A percentile compares a stretch with the other conserved stretches of the same genome.
Conservation (phyloP, 768 basidiomycete species). For the Butyriboletus loyo region DNA sequence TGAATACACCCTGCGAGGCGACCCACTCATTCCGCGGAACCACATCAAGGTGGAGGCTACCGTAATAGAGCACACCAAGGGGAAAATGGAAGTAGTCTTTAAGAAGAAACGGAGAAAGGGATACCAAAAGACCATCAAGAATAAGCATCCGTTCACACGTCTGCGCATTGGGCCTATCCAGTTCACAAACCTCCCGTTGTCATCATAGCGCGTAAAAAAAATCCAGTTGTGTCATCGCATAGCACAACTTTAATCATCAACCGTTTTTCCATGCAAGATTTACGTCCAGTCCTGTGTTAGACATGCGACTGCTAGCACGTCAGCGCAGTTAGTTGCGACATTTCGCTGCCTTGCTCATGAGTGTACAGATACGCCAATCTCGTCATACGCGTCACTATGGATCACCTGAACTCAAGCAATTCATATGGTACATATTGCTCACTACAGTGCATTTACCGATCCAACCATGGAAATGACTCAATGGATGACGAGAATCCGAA, state of each 20-base stretch:
- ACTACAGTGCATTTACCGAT: background rate
- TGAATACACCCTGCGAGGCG: constrained; percentile 87
- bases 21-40: constrained; percentile 62
- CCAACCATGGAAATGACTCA: background rate
- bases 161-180: constrained; percentile 84
- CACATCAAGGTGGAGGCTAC: constrained; percentile 79
- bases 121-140: constrained; percentile 88
- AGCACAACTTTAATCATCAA: constrained; percentile 2
- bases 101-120: constrained; percentile 99
- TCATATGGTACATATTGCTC: background rate
- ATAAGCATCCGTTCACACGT: constrained; percentile 95
- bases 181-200: constrained; percentile 35
- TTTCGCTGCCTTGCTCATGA: background rate
- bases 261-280: background rate
- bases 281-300: background rate
- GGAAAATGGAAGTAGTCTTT: constrained; percentile 84
- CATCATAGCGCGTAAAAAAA: constrained; percentile 17
- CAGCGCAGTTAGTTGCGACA: background rate
- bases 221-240: background rate
- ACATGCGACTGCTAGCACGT: background rate
- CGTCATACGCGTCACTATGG: background rate
- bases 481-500: background rate
- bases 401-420: background rate
- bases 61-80: constrained; percentile 97
- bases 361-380: background rate